Base-by-base conservation (phyloP, 306 rosid species). In the Calophaca sinica region DNA sequence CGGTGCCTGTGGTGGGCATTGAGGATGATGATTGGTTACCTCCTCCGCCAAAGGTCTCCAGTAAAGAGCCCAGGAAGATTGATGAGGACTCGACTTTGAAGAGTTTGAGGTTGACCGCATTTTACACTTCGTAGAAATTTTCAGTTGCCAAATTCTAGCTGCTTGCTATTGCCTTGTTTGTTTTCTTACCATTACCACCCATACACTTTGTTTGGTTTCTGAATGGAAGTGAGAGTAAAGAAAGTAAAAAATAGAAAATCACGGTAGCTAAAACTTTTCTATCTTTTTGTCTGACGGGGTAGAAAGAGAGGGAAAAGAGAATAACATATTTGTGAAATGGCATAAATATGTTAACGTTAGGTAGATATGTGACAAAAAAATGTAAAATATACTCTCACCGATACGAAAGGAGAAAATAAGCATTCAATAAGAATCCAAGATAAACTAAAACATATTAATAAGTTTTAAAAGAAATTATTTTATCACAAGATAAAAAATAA, bases 1-100 rank as follows among this genome's bases (percentile, higher is more conserved):
- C 35, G 9, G 71, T 68, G 32, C 9, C 28, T 3, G 77, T 81
- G 14, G 84, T 85, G 62, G 88, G 85, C 62, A 28, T 80, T 83
- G 96, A 87, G 14, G 89, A 87, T 5, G 96, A 92, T 72, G 99
- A 94, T 74, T 94, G 99, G 99, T 76, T 94, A n/a, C 88, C 78
- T 65, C 89, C 97, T 82, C 97, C 97, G 9, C 99, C 99, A 2
- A 88, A 87, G 86, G 80, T 81, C 55, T 51, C 84, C 0, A 28
- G 49, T n/a, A 74, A 77, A 55, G 44, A 77, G 3, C 70, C 63
- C 9, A 68, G 4, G 72, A 57, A 29, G 55, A 46, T 67, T 38
- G 85, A 35, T 9, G 93, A 88, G 65, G 82, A 92, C 84, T 89
- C 99, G 7, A 88, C 93, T 42, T 76, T 94, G 67, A 90, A 66